Conservation (phyloP, 768 basidiomycete genomes). For the Lactarius hatsudake region DNA sequence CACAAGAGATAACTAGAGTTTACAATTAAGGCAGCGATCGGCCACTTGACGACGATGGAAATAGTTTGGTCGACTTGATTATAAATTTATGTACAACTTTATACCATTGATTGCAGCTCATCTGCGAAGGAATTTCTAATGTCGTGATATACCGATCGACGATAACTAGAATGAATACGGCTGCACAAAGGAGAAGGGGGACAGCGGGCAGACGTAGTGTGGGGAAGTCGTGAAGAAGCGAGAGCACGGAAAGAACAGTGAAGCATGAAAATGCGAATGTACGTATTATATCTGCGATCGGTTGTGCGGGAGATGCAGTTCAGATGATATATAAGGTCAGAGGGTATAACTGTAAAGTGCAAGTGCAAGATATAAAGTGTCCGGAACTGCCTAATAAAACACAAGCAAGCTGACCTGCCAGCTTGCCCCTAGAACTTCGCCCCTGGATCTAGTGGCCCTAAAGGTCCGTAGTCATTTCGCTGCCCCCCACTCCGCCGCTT, state of each 20-base stretch:
- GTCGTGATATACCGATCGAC: conserved; percentile 22
- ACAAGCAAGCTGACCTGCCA: conserved; percentile 21
- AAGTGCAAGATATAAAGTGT: conserved; percentile 23
- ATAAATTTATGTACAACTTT: background rate
- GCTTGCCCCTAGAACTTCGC: conserved; percentile 28
- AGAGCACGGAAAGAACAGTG: conserved; percentile 17
- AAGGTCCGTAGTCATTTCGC: conserved; percentile 44
- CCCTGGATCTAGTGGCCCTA: conserved; percentile 43
- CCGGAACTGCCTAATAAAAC: conserved; percentile 14
- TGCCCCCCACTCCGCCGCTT: conserved; percentile 42
- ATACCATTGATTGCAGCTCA: background rate
- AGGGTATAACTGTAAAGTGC: conserved; percentile 25
- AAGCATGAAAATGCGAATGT: conserved; percentile 20
- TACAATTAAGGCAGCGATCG: background rate
- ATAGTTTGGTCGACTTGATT: background rate
- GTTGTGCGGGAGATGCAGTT: conserved; percentile 15
- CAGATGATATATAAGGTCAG: conserved; percentile 15
- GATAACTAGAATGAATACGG: conserved; percentile 17
- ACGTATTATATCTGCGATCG: conserved; percentile 19
- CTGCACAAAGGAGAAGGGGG: conserved; percentile 10
- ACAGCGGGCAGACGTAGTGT: background rate
- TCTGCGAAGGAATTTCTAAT: conserved; percentile 22
- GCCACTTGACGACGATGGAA: background rate
- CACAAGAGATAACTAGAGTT: background rate
- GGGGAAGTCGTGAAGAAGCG: conserved; percentile 14